Evolutionary conservation across 176 grass and related monocot genomes (phyloP).

Genomic region (Musa beccarii): DNA sequence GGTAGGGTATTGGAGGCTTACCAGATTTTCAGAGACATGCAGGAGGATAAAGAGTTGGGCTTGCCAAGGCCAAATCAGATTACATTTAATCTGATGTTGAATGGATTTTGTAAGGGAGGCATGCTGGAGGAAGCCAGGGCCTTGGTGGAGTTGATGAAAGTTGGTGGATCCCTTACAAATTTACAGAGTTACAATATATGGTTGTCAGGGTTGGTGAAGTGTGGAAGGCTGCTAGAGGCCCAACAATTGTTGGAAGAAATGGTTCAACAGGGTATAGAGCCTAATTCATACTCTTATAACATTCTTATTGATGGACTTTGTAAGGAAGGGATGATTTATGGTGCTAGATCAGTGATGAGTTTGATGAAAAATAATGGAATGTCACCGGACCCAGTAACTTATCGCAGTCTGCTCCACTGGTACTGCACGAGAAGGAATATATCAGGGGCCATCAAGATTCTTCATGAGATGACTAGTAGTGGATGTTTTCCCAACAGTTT

Average conservation of each 20-base stretch:
- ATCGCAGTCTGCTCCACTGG: slow-evolving; percentile 70
- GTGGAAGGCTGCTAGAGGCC: slow-evolving; percentile 49
- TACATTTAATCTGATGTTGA: slow-evolving; percentile 72
- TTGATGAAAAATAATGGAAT: slow-evolving; percentile 56
- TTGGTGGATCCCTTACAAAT: slow-evolving; percentile 53
- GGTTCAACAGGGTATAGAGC: slow-evolving; percentile 52
- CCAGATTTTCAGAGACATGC: slow-evolving; percentile 87
- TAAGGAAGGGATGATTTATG: slow-evolving; percentile 66
- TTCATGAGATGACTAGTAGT: slow-evolving; percentile 60
- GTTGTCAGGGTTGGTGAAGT: slow-evolving; percentile 69
- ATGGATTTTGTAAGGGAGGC: slow-evolving; percentile 63
- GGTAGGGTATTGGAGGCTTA: slow-evolving; percentile 68
- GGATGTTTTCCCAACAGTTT: slow-evolving; percentile 55
- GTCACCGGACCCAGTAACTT: slow-evolving; percentile 73
- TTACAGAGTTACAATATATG: slow-evolving; percentile 78
- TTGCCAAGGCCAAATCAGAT: slow-evolving; percentile 75
- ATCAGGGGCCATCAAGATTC: slow-evolving; percentile 51
- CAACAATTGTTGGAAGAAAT: slow-evolving; percentile 60
- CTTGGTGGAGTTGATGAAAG: slow-evolving; percentile 70
- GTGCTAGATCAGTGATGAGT: slow-evolving; percentile 56
- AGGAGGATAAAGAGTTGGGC: slow-evolving; percentile 51
- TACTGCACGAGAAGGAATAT: slow-evolving; percentile 63
- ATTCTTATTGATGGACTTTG: slow-evolving; percentile 82
- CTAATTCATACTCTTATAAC: slow-evolving; percentile 72
- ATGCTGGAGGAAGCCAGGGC: slow-evolving; percentile 73